A percentile compares a stretch with the other conserved stretches of the same genome.
These are phyloP conservation scores for Spergularia azorica DNA, from an alignment of 179 eudicot genomes.

Conservation along the genomic window DNA sequence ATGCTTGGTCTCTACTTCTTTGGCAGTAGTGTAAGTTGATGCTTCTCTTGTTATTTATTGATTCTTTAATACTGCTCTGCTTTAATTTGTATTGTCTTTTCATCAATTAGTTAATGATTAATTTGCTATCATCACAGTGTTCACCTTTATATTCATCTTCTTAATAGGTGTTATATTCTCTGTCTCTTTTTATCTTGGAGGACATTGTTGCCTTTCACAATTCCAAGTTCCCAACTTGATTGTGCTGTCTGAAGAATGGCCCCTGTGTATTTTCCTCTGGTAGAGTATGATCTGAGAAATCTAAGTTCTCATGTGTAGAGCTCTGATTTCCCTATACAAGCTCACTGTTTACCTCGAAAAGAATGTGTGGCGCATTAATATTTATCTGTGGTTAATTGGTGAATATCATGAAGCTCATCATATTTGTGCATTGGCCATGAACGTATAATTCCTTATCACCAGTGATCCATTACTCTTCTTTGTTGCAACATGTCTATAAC, in stretches of 20 bases:
- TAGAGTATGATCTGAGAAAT: not conserved
- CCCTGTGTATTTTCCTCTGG: not conserved
- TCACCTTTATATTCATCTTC: not conserved
- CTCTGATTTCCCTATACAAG: not conserved
- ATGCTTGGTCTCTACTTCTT: constrained; percentile 93
- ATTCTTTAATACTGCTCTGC: not conserved
- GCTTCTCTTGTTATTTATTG: not conserved
- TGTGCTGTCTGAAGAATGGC: not conserved
- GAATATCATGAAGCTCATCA: no score
- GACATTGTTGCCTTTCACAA: not conserved
- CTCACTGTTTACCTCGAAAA: not conserved
- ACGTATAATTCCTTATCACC: no score
- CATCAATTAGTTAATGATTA: not conserved
- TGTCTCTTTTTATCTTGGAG: not conserved
- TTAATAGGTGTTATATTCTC: not conserved
- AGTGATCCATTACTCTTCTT: no score
- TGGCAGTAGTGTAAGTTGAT: constrained; percentile 58
- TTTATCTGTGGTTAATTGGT: no score
- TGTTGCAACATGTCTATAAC: no score
- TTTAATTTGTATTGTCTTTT: not conserved
- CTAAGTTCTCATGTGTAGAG: not conserved
- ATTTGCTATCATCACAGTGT: not conserved
- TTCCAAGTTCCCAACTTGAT: no score
- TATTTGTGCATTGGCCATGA: no score
- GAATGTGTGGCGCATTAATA: no score